A percentile compares a stretch with the other conserved stretches of the same genome.
These are phyloP conservation scores for Zasmidium citrigriseum DNA, from an alignment of 2,329 filamentous ascomycete genomes.

Conservation along the genomic window DNA sequence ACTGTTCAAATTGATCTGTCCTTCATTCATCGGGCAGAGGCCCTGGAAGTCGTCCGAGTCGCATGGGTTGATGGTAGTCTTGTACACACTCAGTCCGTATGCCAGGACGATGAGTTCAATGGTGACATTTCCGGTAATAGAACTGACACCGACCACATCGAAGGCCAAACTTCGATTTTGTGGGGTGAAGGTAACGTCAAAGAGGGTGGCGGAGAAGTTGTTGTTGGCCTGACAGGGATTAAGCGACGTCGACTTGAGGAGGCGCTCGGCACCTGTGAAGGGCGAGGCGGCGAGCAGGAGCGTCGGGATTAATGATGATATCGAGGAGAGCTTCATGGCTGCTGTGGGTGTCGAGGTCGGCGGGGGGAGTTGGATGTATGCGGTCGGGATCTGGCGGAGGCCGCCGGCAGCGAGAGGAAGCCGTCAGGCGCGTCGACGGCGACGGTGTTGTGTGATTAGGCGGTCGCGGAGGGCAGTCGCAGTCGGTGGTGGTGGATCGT, in stretches of 20 bases:
- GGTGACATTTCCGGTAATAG: slow-evolving; percentile 77
- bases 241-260: slow-evolving; percentile 80
- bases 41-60: slow-evolving; percentile 64
- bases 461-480: not conserved
- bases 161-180: slow-evolving; percentile 71
- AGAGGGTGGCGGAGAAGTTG: slow-evolving; percentile 82
- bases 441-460: not conserved
- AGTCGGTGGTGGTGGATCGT: not conserved
- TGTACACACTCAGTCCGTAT: slow-evolving; percentile 77
- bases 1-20: slow-evolving; percentile 75
- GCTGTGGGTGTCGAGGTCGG: slow-evolving; percentile 8
- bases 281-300: slow-evolving; percentile 44
- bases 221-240: slow-evolving; percentile 83
- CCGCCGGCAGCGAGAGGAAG: not conserved
- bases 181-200: slow-evolving; percentile 80
- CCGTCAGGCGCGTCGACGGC: not conserved
- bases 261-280: slow-evolving; percentile 58
- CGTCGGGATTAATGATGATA: slow-evolving; percentile 27
- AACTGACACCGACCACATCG: slow-evolving; percentile 78
- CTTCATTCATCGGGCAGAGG: slow-evolving; percentile 88
- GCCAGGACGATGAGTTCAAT: slow-evolving; percentile 76
- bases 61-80: slow-evolving; percentile 74
- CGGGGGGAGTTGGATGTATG: slow-evolving; percentile 8
- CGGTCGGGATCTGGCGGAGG: not conserved
- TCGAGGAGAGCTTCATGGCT: slow-evolving; percentile 29